Percentiles rank a stretch among this genome's conserved stretches.
These are phyloP conservation scores for Lachnellula subtilissima DNA, from an alignment of 2,329 filamentous ascomycete species.

Conservation along the genomic window DNA sequence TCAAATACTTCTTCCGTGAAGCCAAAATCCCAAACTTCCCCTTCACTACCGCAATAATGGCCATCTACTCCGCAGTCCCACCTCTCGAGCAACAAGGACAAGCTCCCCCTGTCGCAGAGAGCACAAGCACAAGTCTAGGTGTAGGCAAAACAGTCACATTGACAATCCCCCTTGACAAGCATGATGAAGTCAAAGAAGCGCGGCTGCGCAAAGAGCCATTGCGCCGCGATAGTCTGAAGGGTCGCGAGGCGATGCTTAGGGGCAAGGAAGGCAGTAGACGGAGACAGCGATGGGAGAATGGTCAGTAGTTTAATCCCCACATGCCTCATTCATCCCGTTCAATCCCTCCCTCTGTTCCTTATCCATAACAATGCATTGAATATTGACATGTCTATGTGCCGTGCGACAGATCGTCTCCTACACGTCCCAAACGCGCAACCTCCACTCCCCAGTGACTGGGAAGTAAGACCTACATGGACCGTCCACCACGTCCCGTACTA, in stretches of 20 bases:
- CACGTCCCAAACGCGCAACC: conserved; percentile 82
- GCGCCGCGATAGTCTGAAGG: conserved; percentile 50
- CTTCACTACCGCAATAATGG: conserved; percentile 36
- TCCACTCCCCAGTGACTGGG: conserved; percentile 77
- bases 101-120: conserved; percentile 27
- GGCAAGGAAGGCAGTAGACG: conserved; percentile 87
- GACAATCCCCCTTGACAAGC: conserved; percentile 70
- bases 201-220: conserved; percentile 27
- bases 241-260: conserved; percentile 54
- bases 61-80: conserved; percentile 50
- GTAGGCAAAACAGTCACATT: conserved; percentile 60
- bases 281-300: conserved; percentile 91
- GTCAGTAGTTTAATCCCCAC: conserved; percentile 42
- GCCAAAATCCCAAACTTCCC: background rate
- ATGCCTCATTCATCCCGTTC: conserved; percentile 1
- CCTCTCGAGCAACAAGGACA: conserved; percentile 39
- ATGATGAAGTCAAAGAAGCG: conserved; percentile 15
- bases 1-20: background rate
- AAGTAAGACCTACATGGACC: conserved; percentile 74
- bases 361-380: too few species aligned
- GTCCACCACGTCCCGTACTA: conserved; percentile 81
- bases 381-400: too few species aligned
- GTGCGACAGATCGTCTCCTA: conserved; percentile 67
- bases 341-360: background rate
- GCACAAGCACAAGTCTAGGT: conserved; percentile 49